Conservation (phyloP, 192 early-diverging fungal species). For the Coemansia sp. region DNA sequence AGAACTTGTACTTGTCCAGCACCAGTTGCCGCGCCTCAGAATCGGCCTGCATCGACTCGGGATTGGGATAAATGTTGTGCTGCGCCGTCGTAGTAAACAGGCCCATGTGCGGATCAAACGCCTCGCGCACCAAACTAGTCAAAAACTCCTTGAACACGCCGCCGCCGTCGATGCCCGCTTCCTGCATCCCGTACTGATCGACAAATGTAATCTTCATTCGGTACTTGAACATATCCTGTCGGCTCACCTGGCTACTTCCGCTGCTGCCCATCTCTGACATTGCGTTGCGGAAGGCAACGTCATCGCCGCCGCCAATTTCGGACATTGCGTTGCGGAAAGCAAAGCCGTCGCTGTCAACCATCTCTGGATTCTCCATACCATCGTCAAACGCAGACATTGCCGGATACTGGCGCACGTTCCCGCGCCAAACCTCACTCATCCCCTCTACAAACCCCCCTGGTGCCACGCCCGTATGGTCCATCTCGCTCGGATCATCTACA, state of each 20-base stretch:
- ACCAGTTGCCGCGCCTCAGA: slow-evolving; percentile 36
- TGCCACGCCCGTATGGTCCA: background rate
- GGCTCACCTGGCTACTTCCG: slow-evolving; percentile 5
- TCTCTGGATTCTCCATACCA: background rate
- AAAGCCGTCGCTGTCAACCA: slow-evolving; percentile 1
- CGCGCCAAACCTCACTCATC: background rate
- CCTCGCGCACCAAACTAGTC: slow-evolving; percentile 70
- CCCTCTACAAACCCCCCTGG: background rate
- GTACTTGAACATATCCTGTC: slow-evolving; percentile 66
- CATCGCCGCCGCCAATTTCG: background rate
- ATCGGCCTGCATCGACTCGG: slow-evolving; percentile 47
- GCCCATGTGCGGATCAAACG: slow-evolving; percentile 71
- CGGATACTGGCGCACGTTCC: background rate
- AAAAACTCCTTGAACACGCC: slow-evolving; percentile 98
- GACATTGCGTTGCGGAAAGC: slow-evolving; percentile 21
- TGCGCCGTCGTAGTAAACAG: slow-evolving; percentile 68
- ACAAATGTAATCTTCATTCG: slow-evolving; percentile 85
- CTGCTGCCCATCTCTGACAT: slow-evolving; percentile 18
- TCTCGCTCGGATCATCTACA: background rate
- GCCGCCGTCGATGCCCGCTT: slow-evolving; percentile 95
- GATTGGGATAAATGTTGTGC: slow-evolving; percentile 74
- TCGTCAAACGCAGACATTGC: too few species aligned
- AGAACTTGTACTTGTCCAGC: slow-evolving; percentile 68
- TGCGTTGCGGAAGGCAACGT: slow-evolving; percentile 12
- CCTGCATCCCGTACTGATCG: slow-evolving; percentile 75